These are phyloP conservation scores for Salisapilia sapeloensis DNA, from an alignment of 352 stramenopile species.

Conservation along the genomic window DNA sequence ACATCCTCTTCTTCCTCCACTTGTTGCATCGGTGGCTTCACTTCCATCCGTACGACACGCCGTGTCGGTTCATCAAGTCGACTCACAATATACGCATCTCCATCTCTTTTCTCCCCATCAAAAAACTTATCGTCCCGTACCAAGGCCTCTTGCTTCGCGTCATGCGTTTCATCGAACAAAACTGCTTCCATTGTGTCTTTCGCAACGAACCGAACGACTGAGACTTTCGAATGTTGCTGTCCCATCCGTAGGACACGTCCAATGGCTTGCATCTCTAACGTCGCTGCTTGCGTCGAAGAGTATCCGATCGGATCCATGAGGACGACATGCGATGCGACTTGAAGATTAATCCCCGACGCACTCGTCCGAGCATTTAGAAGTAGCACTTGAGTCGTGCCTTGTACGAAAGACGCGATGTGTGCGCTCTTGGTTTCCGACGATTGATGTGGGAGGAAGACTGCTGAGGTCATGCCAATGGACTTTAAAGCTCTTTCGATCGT, in stretches of 20 bases:
- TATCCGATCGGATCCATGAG: constrained; percentile 64
- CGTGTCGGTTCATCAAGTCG: constrained; percentile 34
- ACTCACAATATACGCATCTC: constrained; percentile 34
- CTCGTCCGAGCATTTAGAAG: constrained; percentile 69
- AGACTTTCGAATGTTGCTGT: constrained; percentile 47
- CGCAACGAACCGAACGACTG: constrained; percentile 56
- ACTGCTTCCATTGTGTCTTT: constrained; percentile 53
- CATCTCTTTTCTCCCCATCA: constrained; percentile 23
- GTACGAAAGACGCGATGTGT: constrained; percentile 44
- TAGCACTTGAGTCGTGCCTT: constrained; percentile 42
- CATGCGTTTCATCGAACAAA: constrained; percentile 65
- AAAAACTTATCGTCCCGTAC: constrained; percentile 47
- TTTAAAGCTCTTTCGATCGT: constrained; percentile 45
- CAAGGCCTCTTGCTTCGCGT: constrained; percentile 15
- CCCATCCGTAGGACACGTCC: constrained; percentile 75
- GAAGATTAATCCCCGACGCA: constrained; percentile 72
- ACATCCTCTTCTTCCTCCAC: constrained; percentile 29
- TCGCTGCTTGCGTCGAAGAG: constrained; percentile 48
- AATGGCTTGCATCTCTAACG: constrained; percentile 69
- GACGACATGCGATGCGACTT: constrained; percentile 67
- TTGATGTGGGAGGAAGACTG: constrained; percentile 58
- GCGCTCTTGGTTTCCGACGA: constrained; percentile 63
- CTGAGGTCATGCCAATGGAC: constrained; percentile 31
- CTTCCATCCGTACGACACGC: constrained; percentile 39
- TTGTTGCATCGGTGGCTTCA: constrained; percentile 8